A percentile compares a stretch with the other conserved stretches of the same genome.
Conservation (phyloP, 371 early-diverging fungal species). For the Syncephalastrum monosporum region DNA sequence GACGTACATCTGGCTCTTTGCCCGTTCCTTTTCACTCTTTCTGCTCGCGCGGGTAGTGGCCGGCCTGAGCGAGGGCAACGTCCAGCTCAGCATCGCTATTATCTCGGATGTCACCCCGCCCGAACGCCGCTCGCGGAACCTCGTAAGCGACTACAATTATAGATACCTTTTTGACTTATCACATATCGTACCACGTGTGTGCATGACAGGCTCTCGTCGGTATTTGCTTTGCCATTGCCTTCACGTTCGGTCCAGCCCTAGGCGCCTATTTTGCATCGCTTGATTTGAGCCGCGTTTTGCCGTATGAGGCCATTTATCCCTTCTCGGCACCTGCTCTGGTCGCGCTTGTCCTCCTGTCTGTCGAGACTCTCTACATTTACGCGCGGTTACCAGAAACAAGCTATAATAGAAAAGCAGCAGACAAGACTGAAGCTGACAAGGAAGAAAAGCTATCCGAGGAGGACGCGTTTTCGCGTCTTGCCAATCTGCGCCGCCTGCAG, state of each 20-base stretch:
- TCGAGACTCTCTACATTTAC: slow-evolving; percentile 81
- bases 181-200: background rate
- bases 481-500: slow-evolving; percentile 55
- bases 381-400: slow-evolving; percentile 80
- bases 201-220: slow-evolving; percentile 85
- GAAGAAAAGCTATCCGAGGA: slow-evolving; percentile 5
- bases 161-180: background rate
- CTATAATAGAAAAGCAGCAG: slow-evolving; percentile 11
- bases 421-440: background rate
- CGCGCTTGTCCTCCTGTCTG: slow-evolving; percentile 72
- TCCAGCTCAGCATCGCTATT: slow-evolving; percentile 93
- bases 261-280: slow-evolving; percentile 88
- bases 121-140: slow-evolving; percentile 67
- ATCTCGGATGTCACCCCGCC: slow-evolving; percentile 91
- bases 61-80: slow-evolving; percentile 96
- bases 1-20: slow-evolving; percentile 86
- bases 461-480: slow-evolving; percentile 23
- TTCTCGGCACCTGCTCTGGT: slow-evolving; percentile 86
- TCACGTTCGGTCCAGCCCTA: slow-evolving; percentile 93
- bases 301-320: slow-evolving; percentile 58
- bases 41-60: slow-evolving; percentile 87
- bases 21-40: slow-evolving; percentile 79
- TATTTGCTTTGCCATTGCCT: slow-evolving; percentile 94
- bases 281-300: slow-evolving; percentile 59
- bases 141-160: slow-evolving; percentile 12